phyloP scores from a whole-genome alignment of 2,329 filamentous ascomycete species.

The Penicillium sp. region DNA sequence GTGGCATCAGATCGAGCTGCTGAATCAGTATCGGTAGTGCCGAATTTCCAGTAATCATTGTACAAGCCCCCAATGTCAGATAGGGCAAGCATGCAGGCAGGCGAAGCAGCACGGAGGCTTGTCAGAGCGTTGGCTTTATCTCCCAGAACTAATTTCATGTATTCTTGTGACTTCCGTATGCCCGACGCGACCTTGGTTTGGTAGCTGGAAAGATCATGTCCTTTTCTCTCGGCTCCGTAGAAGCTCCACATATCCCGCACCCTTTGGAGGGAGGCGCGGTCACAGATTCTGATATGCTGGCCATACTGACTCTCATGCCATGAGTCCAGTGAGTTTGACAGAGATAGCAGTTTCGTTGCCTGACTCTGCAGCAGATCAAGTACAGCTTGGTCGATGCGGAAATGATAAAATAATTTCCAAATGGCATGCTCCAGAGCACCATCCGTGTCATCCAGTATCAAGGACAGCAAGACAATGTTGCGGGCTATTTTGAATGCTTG shows the following conservation, averaged over 20 bases:
- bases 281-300: neutral
- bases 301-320: neutral
- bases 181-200: neutral
- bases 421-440: neutral
- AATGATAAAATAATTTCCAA: neutral
- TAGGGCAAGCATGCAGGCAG: neutral
- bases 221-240: neutral
- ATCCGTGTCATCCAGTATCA: neutral
- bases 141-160: neutral
- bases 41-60: neutral
- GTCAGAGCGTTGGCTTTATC: neutral
- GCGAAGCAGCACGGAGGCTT: neutral
- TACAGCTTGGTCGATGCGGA: neutral
- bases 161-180: neutral
- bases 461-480: neutral
- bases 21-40: neutral
- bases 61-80: neutral
- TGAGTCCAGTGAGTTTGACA: neutral
- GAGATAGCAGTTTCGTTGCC: neutral
- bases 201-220: neutral
- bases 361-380: neutral
- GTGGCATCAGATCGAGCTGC: neutral
- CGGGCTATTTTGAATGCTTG: neutral
- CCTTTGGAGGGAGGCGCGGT: neutral
- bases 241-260: neutral